Evolutionary conservation across 345 rosid species (phyloP).

Genomic region (Eucalyptus guilfoylei): DNA sequence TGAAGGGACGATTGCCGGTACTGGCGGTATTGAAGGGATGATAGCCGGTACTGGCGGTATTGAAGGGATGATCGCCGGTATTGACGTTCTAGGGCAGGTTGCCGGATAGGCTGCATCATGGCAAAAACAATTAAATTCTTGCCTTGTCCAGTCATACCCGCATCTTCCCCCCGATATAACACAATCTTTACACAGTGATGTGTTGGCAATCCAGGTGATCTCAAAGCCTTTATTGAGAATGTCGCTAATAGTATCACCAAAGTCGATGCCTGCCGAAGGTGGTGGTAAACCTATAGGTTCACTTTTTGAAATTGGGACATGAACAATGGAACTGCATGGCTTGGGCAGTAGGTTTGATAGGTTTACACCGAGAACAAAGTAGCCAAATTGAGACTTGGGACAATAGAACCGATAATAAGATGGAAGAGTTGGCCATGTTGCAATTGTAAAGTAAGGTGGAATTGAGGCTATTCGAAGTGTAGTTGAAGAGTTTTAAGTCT

Average conservation of each 20-base stretch:
- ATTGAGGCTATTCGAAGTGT: background rate
- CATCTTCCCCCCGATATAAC: rapidly evolving
- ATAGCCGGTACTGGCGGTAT: too few relatives aligned
- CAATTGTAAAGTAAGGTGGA: background rate
- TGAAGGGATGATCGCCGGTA: too few relatives aligned
- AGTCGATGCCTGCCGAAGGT: background rate
- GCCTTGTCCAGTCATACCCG: too few relatives aligned
- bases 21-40: too few relatives aligned
- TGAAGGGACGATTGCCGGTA: too few relatives aligned
- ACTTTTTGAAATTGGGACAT: background rate
- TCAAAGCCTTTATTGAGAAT: too few relatives aligned
- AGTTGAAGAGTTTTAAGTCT: background rate
- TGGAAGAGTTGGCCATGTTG: background rate
- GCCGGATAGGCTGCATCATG: rapidly evolving
- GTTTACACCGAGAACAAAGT: background rate
- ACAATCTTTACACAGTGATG: rapidly evolving
- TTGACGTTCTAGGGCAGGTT: rapidly evolving
- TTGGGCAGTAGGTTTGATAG: background rate
- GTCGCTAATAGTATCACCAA: rapidly evolving
- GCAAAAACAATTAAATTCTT: too few relatives aligned
- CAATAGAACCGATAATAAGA: background rate
- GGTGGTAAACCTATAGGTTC: background rate
- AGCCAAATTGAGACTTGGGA: background rate
- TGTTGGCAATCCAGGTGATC: too few relatives aligned
- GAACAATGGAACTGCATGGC: background rate